Percentiles rank a stretch among this genome's conserved stretches.
phyloP scores from a whole-genome alignment of 106 monocot species.

The Cymbidium sinense region DNA sequence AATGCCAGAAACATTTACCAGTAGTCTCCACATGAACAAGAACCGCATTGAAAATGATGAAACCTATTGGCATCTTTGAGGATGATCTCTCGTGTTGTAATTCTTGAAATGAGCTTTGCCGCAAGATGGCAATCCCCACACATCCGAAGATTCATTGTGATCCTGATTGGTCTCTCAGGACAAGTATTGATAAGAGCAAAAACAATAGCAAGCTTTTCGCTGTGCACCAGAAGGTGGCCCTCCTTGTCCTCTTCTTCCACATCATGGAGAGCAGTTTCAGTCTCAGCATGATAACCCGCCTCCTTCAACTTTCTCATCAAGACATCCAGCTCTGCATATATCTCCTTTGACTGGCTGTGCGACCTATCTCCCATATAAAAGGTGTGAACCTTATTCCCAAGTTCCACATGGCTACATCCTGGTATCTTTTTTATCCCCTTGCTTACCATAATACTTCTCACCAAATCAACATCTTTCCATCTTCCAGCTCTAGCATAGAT shows the following conservation, averaged over 20 bases:
- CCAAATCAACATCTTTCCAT: constrained; percentile 55
- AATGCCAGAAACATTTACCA: constrained; percentile 28
- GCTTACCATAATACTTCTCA: constrained; percentile 43
- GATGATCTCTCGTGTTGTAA: constrained; percentile 48
- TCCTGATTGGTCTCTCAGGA: constrained; percentile 26
- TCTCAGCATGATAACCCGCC: constrained; percentile 47
- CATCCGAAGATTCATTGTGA: constrained; percentile 59
- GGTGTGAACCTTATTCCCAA: constrained; percentile 36
- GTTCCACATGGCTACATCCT: constrained; percentile 59
- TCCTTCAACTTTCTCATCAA: constrained; percentile 54
- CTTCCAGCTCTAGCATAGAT: constrained; percentile 72
- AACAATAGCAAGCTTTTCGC: constrained; percentile 72
- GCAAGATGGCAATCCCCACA: constrained; percentile 61
- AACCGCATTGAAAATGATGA: constrained; percentile 57
- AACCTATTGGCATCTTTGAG: constrained; percentile 65
- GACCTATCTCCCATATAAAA: constrained; percentile 55
- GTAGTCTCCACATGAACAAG: constrained; percentile 75
- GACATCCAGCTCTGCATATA: constrained; percentile 43
- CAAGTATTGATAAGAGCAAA: constrained; percentile 50
- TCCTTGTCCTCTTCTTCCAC: constrained; percentile 88
- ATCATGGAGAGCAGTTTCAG: constrained; percentile 63
- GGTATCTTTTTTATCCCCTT: constrained; percentile 69
- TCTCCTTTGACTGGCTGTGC: constrained; percentile 36
- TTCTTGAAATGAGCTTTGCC: constrained; percentile 47
- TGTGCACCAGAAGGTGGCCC: constrained; percentile 61